phyloP scores from a whole-genome alignment of 352 stramenopile genomes.

The Globisporangium heterothallicum region DNA sequence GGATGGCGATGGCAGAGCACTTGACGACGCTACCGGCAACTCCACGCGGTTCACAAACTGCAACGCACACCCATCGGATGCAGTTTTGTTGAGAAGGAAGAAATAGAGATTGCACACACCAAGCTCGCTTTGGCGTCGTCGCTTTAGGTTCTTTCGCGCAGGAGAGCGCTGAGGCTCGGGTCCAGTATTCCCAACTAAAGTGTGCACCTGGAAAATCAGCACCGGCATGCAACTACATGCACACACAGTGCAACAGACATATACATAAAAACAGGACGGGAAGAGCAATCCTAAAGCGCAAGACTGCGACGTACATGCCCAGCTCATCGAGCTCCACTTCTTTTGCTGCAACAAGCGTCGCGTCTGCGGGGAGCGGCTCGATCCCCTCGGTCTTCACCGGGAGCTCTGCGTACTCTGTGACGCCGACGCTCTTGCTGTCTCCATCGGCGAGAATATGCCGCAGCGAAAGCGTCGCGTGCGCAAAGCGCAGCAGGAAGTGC shows the following conservation, averaged over 20 bases:
- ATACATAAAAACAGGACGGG: too few species aligned
- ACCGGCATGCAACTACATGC: constrained; percentile 4
- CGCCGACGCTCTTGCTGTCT: constrained; percentile 2
- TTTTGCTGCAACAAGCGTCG: constrained; percentile 29
- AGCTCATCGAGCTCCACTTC: constrained; percentile 32
- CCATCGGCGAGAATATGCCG: constrained; percentile 11
- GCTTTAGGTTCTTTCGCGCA: not conserved
- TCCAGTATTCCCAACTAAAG: not conserved
- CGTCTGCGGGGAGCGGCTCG: constrained; percentile 17
- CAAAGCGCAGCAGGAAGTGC: constrained; percentile 13
- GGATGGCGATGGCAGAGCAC: too few species aligned
- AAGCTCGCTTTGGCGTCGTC: not conserved
- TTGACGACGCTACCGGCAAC: not conserved
- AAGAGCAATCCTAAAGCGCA: not conserved
- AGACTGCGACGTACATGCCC: constrained; percentile 25
- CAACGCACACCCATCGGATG: not conserved
- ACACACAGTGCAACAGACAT: too few species aligned
- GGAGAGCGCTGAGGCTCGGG: not conserved
- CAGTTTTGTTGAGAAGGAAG: constrained; percentile 2
- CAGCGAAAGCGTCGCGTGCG: constrained; percentile 8
- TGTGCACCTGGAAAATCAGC: constrained; percentile 8
- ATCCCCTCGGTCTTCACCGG: not conserved
- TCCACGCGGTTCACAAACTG: constrained; percentile 17
- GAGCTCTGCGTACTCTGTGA: constrained; percentile 1
- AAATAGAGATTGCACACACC: constrained; percentile 7